Conservation (phyloP, 805 yeast species). For the Lipomyces sp. region DNA sequence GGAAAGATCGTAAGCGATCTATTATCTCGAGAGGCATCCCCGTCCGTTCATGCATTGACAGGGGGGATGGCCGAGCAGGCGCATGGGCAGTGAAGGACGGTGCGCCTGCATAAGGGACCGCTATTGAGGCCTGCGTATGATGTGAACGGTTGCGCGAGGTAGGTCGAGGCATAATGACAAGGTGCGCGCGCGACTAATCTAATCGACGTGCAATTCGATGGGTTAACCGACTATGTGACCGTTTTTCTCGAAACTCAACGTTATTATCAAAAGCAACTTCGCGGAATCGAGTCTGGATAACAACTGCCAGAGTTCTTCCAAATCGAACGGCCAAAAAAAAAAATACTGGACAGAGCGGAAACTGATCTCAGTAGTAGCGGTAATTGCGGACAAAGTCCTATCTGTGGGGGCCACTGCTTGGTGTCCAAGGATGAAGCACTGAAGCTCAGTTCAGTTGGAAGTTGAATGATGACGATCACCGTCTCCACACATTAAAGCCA, state of each 20-base stretch:
- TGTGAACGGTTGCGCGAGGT: slow-evolving; percentile 13
- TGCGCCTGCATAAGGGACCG: slow-evolving; percentile 24
- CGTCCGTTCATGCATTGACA: slow-evolving; percentile 33
- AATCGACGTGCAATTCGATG: neutral
- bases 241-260: neutral
- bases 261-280: too few relatives aligned
- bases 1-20: slow-evolving; percentile 59
- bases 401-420: too few relatives aligned
- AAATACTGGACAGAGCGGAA: too few relatives aligned
- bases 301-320: too few relatives aligned
- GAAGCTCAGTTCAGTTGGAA: neutral
- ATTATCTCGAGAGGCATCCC: slow-evolving; percentile 59
- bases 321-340: too few relatives aligned
- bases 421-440: neutral
- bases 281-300: too few relatives aligned
- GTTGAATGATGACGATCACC: neutral
- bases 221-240: neutral
- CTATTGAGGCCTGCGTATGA: slow-evolving; percentile 10
- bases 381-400: too few relatives aligned
- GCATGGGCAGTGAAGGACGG: slow-evolving; percentile 29
- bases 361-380: too few relatives aligned
- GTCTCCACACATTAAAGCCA: slow-evolving; percentile 1
- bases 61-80: slow-evolving; percentile 39
- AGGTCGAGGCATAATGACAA: slow-evolving; percentile 7
- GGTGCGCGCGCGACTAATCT: too few relatives aligned